A percentile compares a stretch with the other conserved stretches of the same genome.
These are phyloP conservation scores for Penstemon davidsonii DNA, from an alignment of 257 asterid genomes.

Conservation along the genomic window DNA sequence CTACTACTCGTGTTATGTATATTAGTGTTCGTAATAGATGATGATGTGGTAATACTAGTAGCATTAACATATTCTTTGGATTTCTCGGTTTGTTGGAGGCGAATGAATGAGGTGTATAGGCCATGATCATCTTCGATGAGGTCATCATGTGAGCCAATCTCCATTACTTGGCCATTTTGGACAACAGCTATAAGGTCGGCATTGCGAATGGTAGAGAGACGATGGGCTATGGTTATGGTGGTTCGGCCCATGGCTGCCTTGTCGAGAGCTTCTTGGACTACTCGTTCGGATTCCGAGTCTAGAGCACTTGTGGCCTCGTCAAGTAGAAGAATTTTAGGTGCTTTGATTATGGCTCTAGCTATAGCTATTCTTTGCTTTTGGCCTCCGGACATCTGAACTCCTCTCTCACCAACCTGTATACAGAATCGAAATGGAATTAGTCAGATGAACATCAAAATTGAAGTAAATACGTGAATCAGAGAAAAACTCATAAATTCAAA, in stretches of 20 bases:
- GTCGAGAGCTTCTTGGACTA: conserved; percentile 80
- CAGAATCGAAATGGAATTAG: no score
- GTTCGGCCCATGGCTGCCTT: conserved; percentile 28
- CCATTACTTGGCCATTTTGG: conserved; percentile 51
- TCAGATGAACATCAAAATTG: no score
- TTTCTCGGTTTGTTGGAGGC: conserved; percentile 49
- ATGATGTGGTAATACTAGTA: background rate
- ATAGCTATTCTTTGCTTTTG: conserved; percentile 94
- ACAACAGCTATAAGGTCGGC: conserved; percentile 54
- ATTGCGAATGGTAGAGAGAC: conserved; percentile 34
- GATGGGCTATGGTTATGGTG: conserved; percentile 33
- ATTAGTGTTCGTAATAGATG: conserved; percentile 22
- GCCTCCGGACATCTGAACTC: conserved; percentile 94
- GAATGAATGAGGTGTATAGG: conserved; percentile 47
- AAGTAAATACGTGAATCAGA: no score
- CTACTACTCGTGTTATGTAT: conserved; percentile 41
- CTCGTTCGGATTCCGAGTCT: conserved; percentile 80
- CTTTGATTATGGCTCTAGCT: conserved; percentile 81
- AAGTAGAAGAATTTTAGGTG: conserved; percentile 81
- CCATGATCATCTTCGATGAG: conserved; percentile 40
- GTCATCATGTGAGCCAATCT: conserved; percentile 50
- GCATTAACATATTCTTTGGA: conserved; percentile 7
- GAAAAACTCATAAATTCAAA: no score
- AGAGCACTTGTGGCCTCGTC: conserved; percentile 98
- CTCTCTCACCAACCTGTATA: conserved; percentile 89